Percentiles rank a stretch among this genome's conserved stretches.
Evolutionary conservation across 352 stramenopile genomes (phyloP).

Genomic region (Pythium oligandrum): DNA sequence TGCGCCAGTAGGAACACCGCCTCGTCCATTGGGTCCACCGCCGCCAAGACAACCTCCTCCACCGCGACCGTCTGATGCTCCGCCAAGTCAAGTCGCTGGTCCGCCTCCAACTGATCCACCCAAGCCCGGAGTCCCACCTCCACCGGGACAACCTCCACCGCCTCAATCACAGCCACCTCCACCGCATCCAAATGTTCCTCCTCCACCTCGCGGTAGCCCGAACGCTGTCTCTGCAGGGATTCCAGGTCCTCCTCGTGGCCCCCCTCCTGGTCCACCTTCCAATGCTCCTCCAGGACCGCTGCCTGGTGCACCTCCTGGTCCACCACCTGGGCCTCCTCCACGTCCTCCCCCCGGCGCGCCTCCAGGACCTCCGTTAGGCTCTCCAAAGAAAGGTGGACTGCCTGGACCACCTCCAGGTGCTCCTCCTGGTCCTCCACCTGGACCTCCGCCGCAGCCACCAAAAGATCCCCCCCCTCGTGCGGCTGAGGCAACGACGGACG

Average conservation of each 20-base stretch:
- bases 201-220: constrained; percentile 1
- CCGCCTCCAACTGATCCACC: constrained; percentile 1
- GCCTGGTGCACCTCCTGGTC: constrained; percentile 17
- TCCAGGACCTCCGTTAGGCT: constrained; percentile 19
- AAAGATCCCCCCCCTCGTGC: constrained; percentile 32
- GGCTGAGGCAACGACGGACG: too few relatives aligned
- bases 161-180: background rate
- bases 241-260: background rate
- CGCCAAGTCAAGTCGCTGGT: background rate
- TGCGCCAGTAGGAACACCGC: background rate
- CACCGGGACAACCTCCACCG: background rate
- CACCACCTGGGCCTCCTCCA: constrained; percentile 22
- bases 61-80: background rate
- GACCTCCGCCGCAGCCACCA: constrained; percentile 42
- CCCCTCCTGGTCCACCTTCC: constrained; percentile 4
- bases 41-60: background rate
- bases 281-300: constrained; percentile 8
- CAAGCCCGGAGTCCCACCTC: background rate
- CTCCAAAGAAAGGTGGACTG: constrained; percentile 18
- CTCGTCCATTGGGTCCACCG: background rate
- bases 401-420: constrained; percentile 37
- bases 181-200: constrained; percentile 1
- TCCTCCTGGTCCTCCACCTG: constrained; percentile 41
- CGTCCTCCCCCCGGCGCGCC: constrained; percentile 28
- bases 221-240: too few relatives aligned